Base-by-base conservation (phyloP, 805 yeast species). In the Candida stauntonica region DNA sequence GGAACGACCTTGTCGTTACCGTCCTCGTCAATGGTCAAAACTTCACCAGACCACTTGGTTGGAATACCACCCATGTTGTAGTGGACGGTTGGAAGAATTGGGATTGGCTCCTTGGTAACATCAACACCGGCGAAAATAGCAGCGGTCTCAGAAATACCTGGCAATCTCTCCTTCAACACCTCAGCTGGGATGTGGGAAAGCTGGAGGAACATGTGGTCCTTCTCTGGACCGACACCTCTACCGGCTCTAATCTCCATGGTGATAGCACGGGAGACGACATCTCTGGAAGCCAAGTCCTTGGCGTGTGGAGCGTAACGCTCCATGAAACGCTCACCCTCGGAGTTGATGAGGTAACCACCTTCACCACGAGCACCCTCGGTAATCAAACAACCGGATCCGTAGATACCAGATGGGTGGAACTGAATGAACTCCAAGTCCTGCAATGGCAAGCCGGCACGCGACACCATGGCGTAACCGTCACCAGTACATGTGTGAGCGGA, bases 361-460 rank as follows among this genome's bases (percentile, higher is more conserved):
- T 93, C 99, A 77, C 99, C 99, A 75, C 99, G 85, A 52, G 97
- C 95, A 72, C 99, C 99, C 71, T 93, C 99, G 41, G 99, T 93
- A 65, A 93, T 93, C 72, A 91, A 73, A 75, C 98, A 93, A 50
- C 99, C 99, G 29, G 98, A 87, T 44, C 99, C 99, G 67, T 91
- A 91, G 67, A 91, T 93, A 77, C 99, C 99, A 18, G 98, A 88
- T 40, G 99, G 99, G 68, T 91, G 99, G 87, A 91, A 91, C 72
- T 91, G 99, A 47, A 91, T 89, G 62, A 91, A 91, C 72, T 91
- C 99, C 68, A 91, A 73, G 70, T 91, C 99, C 71, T 91, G 95
- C 60, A 91, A 75, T 43, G 99, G 99, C 65, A 91, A 79, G 46
- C 99, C 99, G 39, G 99, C 99, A 70, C 99, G 81, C 35, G 97